phyloP scores from a whole-genome alignment of 441 rosid genomes.

The Jatropha multifida region DNA sequence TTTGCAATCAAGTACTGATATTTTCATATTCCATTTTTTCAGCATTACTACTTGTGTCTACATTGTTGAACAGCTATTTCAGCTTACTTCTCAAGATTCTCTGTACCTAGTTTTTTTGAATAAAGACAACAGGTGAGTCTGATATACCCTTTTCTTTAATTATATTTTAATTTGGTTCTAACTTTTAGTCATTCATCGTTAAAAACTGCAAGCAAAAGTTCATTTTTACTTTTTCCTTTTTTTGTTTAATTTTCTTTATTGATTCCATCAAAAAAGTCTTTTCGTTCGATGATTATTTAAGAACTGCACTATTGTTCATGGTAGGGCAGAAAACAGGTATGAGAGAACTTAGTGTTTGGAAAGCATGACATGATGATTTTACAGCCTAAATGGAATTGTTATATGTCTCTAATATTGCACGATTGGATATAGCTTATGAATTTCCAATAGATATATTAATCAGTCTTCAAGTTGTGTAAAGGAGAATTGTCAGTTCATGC shows the following conservation, averaged over 20 bases:
- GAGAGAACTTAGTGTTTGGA: constrained; percentile 31
- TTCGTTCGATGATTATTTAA: neutral
- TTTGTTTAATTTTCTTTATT: neutral
- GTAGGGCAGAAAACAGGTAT: constrained; percentile 64
- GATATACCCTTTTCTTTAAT: neutral
- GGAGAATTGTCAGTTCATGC: neutral
- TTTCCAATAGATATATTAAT: neutral
- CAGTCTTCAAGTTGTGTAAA: neutral
- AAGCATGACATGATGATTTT: constrained; percentile 2
- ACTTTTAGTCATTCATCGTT: neutral
- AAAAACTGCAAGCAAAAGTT: neutral
- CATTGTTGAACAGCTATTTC: constrained; percentile 56
- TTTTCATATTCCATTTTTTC: constrained; percentile 26
- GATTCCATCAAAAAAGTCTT: neutral
- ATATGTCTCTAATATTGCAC: neutral
- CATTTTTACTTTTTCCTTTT: neutral
- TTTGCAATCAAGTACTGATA: neutral
- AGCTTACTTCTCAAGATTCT: constrained; percentile 62
- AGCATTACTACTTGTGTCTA: constrained; percentile 62
- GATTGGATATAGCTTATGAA: neutral
- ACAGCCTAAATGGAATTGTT: neutral
- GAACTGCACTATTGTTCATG: constrained; percentile 12
- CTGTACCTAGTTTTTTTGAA: constrained; percentile 61
- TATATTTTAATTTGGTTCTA: neutral
- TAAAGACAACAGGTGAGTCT: constrained; percentile 49